phyloP scores from a whole-genome alignment of 148 eudicot genomes.

The Nepenthes gracilis region DNA sequence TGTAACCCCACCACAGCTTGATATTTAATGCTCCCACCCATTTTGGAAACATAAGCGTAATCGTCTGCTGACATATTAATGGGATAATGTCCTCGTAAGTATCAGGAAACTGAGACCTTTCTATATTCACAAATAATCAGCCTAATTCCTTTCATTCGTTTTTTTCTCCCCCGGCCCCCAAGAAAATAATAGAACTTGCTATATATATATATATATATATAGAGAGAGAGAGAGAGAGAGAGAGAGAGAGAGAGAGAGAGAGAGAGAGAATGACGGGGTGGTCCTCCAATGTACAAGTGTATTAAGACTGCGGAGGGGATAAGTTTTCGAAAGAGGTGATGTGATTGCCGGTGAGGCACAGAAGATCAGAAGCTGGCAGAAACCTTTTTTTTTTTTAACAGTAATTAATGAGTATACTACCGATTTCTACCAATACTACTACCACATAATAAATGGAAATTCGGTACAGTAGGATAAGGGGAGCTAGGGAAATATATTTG shows the following conservation, averaged over 20 bases:
- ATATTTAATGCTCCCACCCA: background rate
- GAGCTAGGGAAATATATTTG: background rate
- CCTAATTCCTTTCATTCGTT: background rate
- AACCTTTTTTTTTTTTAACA: too few relatives aligned
- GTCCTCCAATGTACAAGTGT: conserved; percentile 9
- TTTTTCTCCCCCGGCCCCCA: background rate
- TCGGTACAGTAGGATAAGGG: too few relatives aligned
- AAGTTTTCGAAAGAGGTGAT: conserved; percentile 7
- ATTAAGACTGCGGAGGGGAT: conserved; percentile 3
- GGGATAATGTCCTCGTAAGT: background rate
- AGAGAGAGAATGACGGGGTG: conserved; percentile 6
- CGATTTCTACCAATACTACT: too few relatives aligned
- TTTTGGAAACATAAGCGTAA: background rate
- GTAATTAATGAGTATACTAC: too few relatives aligned
- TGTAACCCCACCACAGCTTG: background rate
- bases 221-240: background rate
- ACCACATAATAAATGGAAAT: too few relatives aligned
- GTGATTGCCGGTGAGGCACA: conserved; percentile 13
- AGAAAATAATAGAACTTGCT: background rate
- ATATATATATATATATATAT: too few relatives aligned
- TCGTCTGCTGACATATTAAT: background rate
- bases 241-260: background rate
- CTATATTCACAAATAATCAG: background rate
- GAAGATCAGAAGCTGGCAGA: too few relatives aligned
- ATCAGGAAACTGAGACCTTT: background rate